Base-by-base conservation (phyloP, 2,329 filamentous ascomycete species). In the Arthrobotrys pseudoclavata region DNA sequence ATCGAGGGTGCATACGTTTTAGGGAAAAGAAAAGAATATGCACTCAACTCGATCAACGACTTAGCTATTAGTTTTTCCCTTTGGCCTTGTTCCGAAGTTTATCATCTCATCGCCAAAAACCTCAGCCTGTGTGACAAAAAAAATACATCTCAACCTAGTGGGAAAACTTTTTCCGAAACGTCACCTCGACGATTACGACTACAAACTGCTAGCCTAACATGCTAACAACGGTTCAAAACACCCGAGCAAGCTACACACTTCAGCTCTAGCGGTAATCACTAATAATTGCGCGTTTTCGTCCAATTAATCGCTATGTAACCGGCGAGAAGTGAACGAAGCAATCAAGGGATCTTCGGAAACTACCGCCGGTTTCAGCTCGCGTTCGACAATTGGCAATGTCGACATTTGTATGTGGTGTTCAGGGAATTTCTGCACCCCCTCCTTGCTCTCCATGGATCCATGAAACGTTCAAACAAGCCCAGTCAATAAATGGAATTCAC, bases 261-360 rank as follows among this genome's bases (percentile, higher is more conserved):
- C 55, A 60, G 4, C 55, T 60, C 34, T 20, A 13, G 55, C 55
- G 55, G 55, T 26, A 60, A 42, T 7, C 29, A 57, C 18, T 7
- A 29, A 45, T 42, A 15, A n/a, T 34, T 42, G 37, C 37, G 37
- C 12, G 9, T 45, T 45, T 20, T 45, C 15, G 6, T 12, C 55
- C 55, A 60, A 60, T 42, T 60, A 42, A 26, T 60, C 34, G 55
- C 31, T 60, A 26, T 13, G 20, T 10, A 42, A 26, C 12, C 3
- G 47, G 20, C 20, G 15, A 57, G 42, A 60, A 34, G 5, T 26
- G 55, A 60, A 42, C 18, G n/a, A 34, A 60, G 34, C 55, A 60
- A 60, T 60, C 31, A 60, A 60, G 55, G 31, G 55, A 60, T 60
- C 55, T 34, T 60, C 55, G 55, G 31, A 42, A 42, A 60, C 55